Conservation (phyloP, 2,329 filamentous ascomycete species). For the Thelonectria blattea region DNA sequence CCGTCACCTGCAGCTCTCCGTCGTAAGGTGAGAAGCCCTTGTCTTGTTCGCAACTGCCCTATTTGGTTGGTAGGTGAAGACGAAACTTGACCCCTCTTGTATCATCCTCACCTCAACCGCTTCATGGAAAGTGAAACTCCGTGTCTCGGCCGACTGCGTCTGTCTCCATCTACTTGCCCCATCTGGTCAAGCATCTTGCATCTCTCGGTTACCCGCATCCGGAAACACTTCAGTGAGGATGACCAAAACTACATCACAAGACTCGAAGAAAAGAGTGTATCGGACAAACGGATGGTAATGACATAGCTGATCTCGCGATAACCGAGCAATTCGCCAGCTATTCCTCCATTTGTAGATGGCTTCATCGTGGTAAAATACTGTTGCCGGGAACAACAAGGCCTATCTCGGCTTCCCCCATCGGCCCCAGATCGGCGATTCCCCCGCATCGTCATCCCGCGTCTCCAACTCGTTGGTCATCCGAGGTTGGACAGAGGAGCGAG, state of each 20-base stretch:
- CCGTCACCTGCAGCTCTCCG: not conserved
- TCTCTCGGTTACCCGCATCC: slow-evolving; percentile 11
- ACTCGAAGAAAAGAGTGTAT: not conserved
- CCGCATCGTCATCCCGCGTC: slow-evolving; percentile 10
- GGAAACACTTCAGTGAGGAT: not conserved
- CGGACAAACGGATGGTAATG: not conserved
- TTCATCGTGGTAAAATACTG: not conserved
- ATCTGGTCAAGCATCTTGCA: slow-evolving; percentile 6
- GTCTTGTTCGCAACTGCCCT: not conserved
- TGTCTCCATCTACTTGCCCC: slow-evolving; percentile 2
- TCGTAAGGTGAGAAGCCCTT: not conserved
- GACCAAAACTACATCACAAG: not conserved
- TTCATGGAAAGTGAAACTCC: not conserved
- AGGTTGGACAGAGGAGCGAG: slow-evolving; percentile 10
- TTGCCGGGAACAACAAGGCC: not conserved
- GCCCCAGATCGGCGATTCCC: slow-evolving; percentile 23
- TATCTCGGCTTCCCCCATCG: not conserved
- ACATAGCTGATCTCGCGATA: not conserved
- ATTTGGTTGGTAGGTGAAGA: no score
- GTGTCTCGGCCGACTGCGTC: not conserved
- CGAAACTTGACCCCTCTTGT: no score
- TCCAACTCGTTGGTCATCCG: slow-evolving; percentile 16
- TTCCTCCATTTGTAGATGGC: not conserved
- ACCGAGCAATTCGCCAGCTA: not conserved
- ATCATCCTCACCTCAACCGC: no score